Evolutionary conservation across 2,329 filamentous ascomycete genomes (phyloP).

Genomic region (Hypoxylon sp.): DNA sequence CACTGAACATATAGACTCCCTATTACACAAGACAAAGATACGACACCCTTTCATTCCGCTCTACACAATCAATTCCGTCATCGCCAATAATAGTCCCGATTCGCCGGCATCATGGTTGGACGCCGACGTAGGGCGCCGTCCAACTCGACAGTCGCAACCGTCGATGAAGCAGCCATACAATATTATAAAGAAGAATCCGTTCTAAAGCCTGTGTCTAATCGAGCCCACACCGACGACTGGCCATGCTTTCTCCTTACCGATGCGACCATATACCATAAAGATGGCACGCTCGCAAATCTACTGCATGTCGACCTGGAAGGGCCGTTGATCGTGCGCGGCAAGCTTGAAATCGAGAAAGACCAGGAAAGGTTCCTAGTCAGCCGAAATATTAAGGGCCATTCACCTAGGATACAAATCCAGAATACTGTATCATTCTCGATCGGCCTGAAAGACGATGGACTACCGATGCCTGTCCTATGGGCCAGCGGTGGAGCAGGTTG

Average conservation of each 20-base stretch:
- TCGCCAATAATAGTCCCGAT: slow-evolving; percentile 6
- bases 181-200: slow-evolving; percentile 56
- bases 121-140: slow-evolving; percentile 60
- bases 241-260: slow-evolving; percentile 74
- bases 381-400: slow-evolving; percentile 50
- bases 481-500: slow-evolving; percentile 75
- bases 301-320: slow-evolving; percentile 72
- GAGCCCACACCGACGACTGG: slow-evolving; percentile 66
- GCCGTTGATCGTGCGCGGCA: slow-evolving; percentile 74
- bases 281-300: slow-evolving; percentile 72
- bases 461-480: slow-evolving; percentile 74
- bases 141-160: slow-evolving; percentile 62
- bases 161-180: slow-evolving; percentile 55
- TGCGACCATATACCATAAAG: slow-evolving; percentile 70
- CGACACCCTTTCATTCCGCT: slow-evolving; percentile 40
- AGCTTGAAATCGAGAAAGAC: slow-evolving; percentile 66
- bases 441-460: slow-evolving; percentile 64
- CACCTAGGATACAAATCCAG: slow-evolving; percentile 68
- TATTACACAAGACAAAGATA: neutral
- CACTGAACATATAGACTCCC: neutral
- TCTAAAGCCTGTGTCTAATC: slow-evolving; percentile 55
- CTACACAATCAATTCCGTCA: slow-evolving; percentile 53
- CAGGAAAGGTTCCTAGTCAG: slow-evolving; percentile 56
- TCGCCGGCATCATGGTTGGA: slow-evolving; percentile 55
- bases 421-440: slow-evolving; percentile 67